Percentiles rank a stretch among this genome's conserved stretches.
Conservation (phyloP, 2,329 filamentous ascomycete genomes). For the Shiraia bambusicola region DNA sequence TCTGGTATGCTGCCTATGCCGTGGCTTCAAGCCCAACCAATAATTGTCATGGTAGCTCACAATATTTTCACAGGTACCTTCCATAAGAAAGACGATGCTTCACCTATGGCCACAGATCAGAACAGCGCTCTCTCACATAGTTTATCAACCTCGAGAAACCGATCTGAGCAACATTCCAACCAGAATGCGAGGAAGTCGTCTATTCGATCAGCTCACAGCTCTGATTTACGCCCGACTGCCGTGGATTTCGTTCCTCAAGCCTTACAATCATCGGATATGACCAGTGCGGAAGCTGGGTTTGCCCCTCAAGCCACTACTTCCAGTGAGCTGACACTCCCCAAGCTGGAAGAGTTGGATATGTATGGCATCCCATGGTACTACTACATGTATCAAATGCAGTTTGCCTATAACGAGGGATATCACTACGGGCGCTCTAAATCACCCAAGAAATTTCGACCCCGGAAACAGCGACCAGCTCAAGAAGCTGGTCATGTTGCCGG, state of each 20-base stretch:
- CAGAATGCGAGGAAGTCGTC: conserved; percentile 10
- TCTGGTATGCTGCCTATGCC: conserved; percentile 18
- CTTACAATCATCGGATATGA: not conserved
- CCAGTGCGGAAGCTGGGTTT: not conserved
- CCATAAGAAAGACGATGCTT: not conserved
- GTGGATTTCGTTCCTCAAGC: conserved; percentile 31
- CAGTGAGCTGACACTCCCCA: conserved; percentile 5
- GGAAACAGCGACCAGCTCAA: conserved; percentile 7
- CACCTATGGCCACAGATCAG: not conserved
- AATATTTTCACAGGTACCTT: conserved; percentile 5
- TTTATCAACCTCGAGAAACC: conserved; percentile 6
- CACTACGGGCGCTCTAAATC: conserved; percentile 18
- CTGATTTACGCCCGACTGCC: conserved; percentile 35
- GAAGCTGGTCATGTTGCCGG: not conserved
- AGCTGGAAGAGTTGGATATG: conserved; percentile 24
- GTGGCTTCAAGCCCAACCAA: not conserved
- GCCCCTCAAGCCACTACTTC: conserved; percentile 1
- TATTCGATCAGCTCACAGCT: conserved; percentile 17
- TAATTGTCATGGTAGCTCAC: conserved; percentile 17
- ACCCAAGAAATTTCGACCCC: conserved; percentile 21
- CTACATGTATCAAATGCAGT: conserved; percentile 32
- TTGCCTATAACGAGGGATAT: conserved; percentile 16
- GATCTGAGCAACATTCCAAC: conserved; percentile 8
- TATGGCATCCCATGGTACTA: conserved; percentile 33
- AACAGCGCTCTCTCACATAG: not conserved